These are phyloP conservation scores for Chaetomiaceae sp. DNA, from an alignment of 2,329 filamentous ascomycete species.

Conservation along the genomic window DNA sequence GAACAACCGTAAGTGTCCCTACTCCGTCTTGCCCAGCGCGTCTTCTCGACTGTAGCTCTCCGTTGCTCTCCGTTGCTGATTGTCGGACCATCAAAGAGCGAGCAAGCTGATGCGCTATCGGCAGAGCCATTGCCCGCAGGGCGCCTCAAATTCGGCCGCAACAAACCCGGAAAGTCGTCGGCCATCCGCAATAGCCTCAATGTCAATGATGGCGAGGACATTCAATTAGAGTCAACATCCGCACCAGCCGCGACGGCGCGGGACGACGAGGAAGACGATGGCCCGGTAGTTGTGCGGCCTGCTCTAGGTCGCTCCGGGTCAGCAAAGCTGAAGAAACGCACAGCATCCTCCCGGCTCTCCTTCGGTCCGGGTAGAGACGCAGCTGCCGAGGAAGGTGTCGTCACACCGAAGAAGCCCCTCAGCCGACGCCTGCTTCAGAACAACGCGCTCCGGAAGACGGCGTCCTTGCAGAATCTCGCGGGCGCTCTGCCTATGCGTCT, in stretches of 20 bases:
- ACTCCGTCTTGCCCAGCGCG: not conserved
- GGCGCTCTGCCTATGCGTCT: constrained; percentile 49
- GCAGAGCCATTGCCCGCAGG: constrained; percentile 30
- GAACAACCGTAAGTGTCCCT: constrained; percentile 35
- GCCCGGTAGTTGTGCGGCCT: constrained; percentile 46
- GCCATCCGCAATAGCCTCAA: constrained; percentile 52
- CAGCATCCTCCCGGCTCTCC: constrained; percentile 60
- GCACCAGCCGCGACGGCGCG: constrained; percentile 18
- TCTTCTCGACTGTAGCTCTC: not conserved
- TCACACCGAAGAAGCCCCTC: constrained; percentile 39
- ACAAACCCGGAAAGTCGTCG: constrained; percentile 53
- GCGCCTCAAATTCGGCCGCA: constrained; percentile 43
- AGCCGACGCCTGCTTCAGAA: constrained; percentile 30
- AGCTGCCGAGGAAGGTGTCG: constrained; percentile 43
- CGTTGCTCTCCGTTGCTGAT: constrained; percentile 25
- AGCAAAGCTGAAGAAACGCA: constrained; percentile 62
- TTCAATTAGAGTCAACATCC: constrained; percentile 13
- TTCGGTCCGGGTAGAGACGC: constrained; percentile 60
- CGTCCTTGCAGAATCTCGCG: constrained; percentile 43
- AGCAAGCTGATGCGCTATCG: constrained; percentile 29
- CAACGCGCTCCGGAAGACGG: constrained; percentile 37
- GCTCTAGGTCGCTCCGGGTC: constrained; percentile 42
- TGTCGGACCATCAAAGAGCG: constrained; percentile 19
- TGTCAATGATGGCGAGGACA: constrained; percentile 34
- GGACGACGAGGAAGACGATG: constrained; percentile 35